Conservation (phyloP, 192 early-diverging fungal species). For the Coemansia sp. region DNA sequence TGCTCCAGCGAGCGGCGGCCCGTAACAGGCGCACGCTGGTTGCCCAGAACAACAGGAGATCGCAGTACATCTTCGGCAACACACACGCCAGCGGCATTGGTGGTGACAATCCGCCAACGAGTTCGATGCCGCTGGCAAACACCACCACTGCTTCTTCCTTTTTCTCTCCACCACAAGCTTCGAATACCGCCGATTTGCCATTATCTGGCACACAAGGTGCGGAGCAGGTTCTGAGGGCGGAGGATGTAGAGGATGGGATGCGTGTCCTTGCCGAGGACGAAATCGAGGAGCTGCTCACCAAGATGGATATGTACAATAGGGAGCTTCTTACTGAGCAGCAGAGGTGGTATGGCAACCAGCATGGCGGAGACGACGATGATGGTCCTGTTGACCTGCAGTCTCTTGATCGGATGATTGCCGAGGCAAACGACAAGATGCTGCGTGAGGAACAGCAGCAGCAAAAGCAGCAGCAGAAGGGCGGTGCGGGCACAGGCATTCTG, state of each 20-base stretch:
- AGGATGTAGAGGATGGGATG: slow-evolving; percentile 54
- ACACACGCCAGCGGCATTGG: background rate
- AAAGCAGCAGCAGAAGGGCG: slow-evolving; percentile 6
- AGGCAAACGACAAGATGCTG: slow-evolving; percentile 45
- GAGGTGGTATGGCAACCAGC: slow-evolving; percentile 24
- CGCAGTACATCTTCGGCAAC: slow-evolving; percentile 36
- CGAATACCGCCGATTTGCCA: background rate
- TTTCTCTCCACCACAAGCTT: background rate
- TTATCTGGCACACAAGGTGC: background rate
- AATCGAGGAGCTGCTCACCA: slow-evolving; percentile 38
- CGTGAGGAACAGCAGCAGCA: slow-evolving; percentile 23
- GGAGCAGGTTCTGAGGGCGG: slow-evolving; percentile 11
- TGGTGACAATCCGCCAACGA: background rate
- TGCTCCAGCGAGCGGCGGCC: slow-evolving; percentile 33
- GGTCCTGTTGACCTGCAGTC: slow-evolving; percentile 20
- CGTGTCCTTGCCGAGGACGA: slow-evolving; percentile 43
- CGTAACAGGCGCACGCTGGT: slow-evolving; percentile 44
- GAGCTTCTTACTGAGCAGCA: slow-evolving; percentile 49
- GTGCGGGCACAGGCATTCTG: slow-evolving; percentile 19
- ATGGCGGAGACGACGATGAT: background rate
- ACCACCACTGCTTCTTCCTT: background rate
- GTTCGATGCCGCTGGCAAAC: background rate
- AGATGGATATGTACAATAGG: slow-evolving; percentile 54
- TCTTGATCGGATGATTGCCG: slow-evolving; percentile 36
- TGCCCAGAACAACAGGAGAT: slow-evolving; percentile 53